Evolutionary conservation across 2,329 filamentous ascomycete genomes (phyloP).

Genomic region (Calonectria pseudoreteaudii): DNA sequence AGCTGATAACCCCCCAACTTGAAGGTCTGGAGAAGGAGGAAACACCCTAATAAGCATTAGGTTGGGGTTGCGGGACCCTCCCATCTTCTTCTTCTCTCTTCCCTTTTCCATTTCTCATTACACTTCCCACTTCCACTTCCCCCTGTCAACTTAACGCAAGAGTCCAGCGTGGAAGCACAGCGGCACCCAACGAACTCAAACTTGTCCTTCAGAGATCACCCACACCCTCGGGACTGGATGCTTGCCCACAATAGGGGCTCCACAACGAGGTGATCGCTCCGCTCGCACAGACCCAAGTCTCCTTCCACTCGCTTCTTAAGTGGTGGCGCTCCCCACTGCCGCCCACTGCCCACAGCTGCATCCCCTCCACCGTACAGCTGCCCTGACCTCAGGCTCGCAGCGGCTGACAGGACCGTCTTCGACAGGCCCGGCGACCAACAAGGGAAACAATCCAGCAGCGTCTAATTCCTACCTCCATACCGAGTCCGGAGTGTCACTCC

Average conservation of each 20-base stretch:
- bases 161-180: conserved; percentile 4
- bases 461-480: not conserved
- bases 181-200: conserved; percentile 16
- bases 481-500: not conserved
- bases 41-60: not conserved
- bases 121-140: not conserved
- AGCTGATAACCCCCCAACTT: not conserved
- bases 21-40: not conserved
- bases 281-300: conserved; percentile 35
- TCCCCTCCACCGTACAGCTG: conserved; percentile 1
- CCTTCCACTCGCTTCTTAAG: conserved; percentile 24
- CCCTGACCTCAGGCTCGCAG: conserved; percentile 14
- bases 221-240: conserved; percentile 30
- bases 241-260: conserved; percentile 33
- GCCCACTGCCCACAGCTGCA: conserved; percentile 2
- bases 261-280: conserved; percentile 37
- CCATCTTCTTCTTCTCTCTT: not conserved
- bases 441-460: conserved; percentile 4
- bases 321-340: conserved; percentile 37
- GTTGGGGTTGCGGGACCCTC: not conserved
- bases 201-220: conserved; percentile 27
- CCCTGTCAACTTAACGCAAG: not conserved
- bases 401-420: conserved; percentile 11
- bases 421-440: conserved; percentile 15
- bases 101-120: not conserved